These are phyloP conservation scores for Rhodotorula sp. DNA, from an alignment of 1,284 basidiomycete species.

Conservation along the genomic window DNA sequence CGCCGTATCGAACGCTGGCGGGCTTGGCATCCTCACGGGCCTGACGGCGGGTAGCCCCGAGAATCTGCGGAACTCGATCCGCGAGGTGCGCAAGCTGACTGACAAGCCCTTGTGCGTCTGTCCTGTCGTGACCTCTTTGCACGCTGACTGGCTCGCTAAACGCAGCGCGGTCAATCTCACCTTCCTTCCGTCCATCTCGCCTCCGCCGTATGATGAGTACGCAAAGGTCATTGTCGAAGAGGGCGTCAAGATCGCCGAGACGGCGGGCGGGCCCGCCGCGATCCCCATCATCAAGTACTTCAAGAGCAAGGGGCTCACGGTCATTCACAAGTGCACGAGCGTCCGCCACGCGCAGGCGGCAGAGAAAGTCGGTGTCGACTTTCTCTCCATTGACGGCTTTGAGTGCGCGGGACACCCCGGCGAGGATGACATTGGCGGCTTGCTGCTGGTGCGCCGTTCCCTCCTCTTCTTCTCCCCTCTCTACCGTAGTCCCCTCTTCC, in stretches of 20 bases:
- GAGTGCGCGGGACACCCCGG: constrained; percentile 90
- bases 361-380: constrained; percentile 58
- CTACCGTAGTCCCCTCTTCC: neutral
- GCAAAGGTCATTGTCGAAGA: constrained; percentile 75
- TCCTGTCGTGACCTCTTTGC: neutral
- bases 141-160: no score
- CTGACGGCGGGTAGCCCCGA: constrained; percentile 82
- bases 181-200: constrained; percentile 81
- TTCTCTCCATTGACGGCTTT: constrained; percentile 84
- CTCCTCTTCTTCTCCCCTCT: no score
- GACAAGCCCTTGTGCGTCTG: constrained; percentile 63
- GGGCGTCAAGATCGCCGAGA: constrained; percentile 87
- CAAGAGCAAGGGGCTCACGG: constrained; percentile 41
- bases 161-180: constrained; percentile 84
- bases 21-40: constrained; percentile 83
- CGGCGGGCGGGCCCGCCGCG: constrained; percentile 64
- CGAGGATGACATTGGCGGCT: constrained; percentile 87
- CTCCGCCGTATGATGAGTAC: constrained; percentile 76
- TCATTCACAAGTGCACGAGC: constrained; percentile 43
- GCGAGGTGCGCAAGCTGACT: constrained; percentile 70
- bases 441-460: constrained; percentile 68
- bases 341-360: constrained; percentile 72
- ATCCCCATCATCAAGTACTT: constrained; percentile 44
- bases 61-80: constrained; percentile 64
- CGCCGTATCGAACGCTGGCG: constrained; percentile 84